Percentiles rank a stretch among this genome's conserved stretches.
phyloP scores from a whole-genome alignment of 2,329 filamentous ascomycete species.

The Cercospora brassicicola region DNA sequence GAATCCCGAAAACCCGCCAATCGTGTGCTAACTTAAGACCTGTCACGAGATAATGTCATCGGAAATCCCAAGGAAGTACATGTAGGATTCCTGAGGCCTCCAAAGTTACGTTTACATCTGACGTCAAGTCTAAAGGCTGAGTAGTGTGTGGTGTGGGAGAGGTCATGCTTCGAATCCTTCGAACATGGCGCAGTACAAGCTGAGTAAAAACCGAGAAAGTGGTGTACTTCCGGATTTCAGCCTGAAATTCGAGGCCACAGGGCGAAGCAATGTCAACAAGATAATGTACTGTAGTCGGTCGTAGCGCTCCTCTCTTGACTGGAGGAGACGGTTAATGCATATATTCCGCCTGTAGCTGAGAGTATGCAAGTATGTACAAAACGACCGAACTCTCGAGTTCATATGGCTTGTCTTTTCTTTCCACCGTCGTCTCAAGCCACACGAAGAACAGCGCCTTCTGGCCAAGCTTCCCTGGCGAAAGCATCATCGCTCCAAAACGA shows the following conservation, averaged over 20 bases:
- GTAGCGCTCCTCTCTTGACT: not conserved
- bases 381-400: not conserved
- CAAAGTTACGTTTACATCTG: not conserved
- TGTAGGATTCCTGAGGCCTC: not conserved
- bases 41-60: not conserved
- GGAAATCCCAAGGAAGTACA: not conserved
- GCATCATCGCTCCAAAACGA: not conserved
- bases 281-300: not conserved
- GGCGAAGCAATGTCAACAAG: not conserved
- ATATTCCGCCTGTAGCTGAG: not conserved
- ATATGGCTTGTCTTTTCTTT: not conserved
- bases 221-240: not conserved
- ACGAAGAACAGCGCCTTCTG: not conserved
- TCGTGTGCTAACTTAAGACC: not conserved
- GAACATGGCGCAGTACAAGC: not conserved
- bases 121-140: not conserved
- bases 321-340: not conserved
- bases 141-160: not conserved
- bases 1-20: not conserved
- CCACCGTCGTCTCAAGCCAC: not conserved
- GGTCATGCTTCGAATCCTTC: conserved; percentile 4
- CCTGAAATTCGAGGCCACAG: not conserved
- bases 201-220: too few species aligned
- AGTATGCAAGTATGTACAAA: not conserved
- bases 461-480: not conserved